phyloP scores from a whole-genome alignment of 2,329 filamentous ascomycete genomes.

The Capronia americana region DNA sequence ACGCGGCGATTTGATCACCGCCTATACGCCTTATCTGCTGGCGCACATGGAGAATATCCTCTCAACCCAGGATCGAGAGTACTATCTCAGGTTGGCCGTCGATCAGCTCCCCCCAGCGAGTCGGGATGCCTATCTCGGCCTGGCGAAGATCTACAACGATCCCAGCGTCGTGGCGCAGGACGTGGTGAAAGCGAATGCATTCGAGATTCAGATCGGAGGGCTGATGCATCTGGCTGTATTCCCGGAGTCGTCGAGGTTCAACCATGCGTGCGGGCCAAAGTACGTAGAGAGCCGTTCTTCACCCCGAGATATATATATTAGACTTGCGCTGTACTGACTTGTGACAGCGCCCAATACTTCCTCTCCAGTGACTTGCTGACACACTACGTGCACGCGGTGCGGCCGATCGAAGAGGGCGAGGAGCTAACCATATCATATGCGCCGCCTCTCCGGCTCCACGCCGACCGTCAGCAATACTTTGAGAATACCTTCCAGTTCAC shows the following conservation, averaged over 20 bases:
- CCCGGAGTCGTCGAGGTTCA: constrained; percentile 34
- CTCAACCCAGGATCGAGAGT: constrained; percentile 27
- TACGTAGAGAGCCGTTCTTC: constrained; percentile 15
- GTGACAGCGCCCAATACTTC: constrained; percentile 31
- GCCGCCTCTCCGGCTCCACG: constrained; percentile 22
- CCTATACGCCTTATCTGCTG: constrained; percentile 33
- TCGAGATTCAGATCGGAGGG: constrained; percentile 35
- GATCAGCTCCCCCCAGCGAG: constrained; percentile 30
- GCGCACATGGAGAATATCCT: constrained; percentile 33
- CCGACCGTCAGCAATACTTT: constrained; percentile 27
- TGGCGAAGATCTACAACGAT: constrained; percentile 32
- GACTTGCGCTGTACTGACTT: not conserved
- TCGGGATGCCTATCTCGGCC: constrained; percentile 22
- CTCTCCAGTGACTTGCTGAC: constrained; percentile 27
- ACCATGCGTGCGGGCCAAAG: constrained; percentile 37
- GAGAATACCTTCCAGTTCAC: constrained; percentile 31
- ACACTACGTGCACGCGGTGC: constrained; percentile 47
- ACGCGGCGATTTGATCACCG: constrained; percentile 28
- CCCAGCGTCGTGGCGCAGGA: constrained; percentile 31
- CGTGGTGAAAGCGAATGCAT: constrained; percentile 36
- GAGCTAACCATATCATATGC: constrained; percentile 92
- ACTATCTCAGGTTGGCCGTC: constrained; percentile 29
- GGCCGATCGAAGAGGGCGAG: constrained; percentile 81
- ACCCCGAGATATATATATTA: not conserved
- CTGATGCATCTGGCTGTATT: constrained; percentile 35